Percentiles rank a stretch among this genome's conserved stretches.
These are phyloP conservation scores for Trichopus zeylanicus DNA, from an alignment of 116 monocot genomes.

Conservation along the genomic window DNA sequence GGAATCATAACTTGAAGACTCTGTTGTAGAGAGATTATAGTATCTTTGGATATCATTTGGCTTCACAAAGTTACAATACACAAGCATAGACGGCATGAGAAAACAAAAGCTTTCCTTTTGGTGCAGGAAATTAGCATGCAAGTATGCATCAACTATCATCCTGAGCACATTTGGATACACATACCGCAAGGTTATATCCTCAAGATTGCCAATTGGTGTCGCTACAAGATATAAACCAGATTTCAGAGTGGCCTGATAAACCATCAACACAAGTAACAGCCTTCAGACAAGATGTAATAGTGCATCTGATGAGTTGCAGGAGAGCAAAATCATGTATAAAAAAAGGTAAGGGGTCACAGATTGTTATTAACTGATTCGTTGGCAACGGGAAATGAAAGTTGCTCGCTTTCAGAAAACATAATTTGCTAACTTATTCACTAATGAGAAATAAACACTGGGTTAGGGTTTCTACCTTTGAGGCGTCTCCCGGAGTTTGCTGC, in stretches of 20 bases:
- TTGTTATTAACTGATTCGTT: too few relatives aligned
- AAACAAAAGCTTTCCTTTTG: too few relatives aligned
- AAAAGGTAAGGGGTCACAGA: too few relatives aligned
- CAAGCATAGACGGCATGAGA: too few relatives aligned
- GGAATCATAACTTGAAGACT: too few relatives aligned
- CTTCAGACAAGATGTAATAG: not conserved
- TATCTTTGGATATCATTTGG: too few relatives aligned
- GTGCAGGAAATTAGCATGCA: too few relatives aligned
- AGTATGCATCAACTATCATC: too few relatives aligned
- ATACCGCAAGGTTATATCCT: constrained; percentile 94
- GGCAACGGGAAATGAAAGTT: too few relatives aligned
- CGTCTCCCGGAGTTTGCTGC: not conserved
- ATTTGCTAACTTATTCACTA: not conserved
- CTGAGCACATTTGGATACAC: not conserved
- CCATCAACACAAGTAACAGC: not conserved
- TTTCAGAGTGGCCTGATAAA: constrained; percentile 39
- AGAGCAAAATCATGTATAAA: not conserved
- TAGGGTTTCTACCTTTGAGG: not conserved
- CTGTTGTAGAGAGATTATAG: too few relatives aligned
- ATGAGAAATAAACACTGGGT: not conserved
- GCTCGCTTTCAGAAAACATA: not conserved
- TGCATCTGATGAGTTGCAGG: not conserved
- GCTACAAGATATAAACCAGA: constrained; percentile 90
- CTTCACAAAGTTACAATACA: too few relatives aligned
- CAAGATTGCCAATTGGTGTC: constrained; percentile 96